Evolutionary conservation across 208 protist species (phyloP).

Genomic region (Acanthamoeba royreba): DNA sequence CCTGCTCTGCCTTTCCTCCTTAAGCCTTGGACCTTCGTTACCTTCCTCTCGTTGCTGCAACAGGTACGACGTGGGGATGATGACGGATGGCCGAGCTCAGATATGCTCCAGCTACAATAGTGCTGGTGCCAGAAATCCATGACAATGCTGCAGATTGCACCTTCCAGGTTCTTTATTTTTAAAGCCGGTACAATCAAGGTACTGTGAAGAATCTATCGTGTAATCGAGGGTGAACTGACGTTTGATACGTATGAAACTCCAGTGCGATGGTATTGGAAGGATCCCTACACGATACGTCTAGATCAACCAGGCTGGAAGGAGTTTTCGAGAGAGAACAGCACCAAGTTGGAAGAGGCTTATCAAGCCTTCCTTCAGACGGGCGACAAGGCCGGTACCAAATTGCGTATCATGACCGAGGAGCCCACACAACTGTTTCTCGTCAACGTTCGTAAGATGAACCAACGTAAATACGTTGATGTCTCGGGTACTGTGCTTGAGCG

Average conservation of each 20-base stretch:
- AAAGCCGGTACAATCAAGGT: neutral
- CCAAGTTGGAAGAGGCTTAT: slow-evolving; percentile 5
- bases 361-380: neutral
- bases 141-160: neutral
- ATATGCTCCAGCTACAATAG: no score
- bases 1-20: no score
- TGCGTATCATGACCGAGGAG: neutral
- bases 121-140: no score
- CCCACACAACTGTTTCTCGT: neutral
- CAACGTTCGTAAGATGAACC: slow-evolving; percentile 16
- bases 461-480: slow-evolving; percentile 7
- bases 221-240: neutral
- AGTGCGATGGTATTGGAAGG: slow-evolving; percentile 37
- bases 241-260: neutral
- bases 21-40: no score
- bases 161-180: slow-evolving; percentile 2
- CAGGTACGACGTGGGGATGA: neutral
- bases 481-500: neutral
- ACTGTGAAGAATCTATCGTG: neutral
- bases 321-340: neutral
- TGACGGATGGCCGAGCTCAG: neutral
- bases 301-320: slow-evolving; percentile 12
- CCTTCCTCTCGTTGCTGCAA: no score
- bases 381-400: neutral
- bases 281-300: neutral